phyloP scores from a whole-genome alignment of 192 early-diverging fungal species.

The Chytriomyces confervae region DNA sequence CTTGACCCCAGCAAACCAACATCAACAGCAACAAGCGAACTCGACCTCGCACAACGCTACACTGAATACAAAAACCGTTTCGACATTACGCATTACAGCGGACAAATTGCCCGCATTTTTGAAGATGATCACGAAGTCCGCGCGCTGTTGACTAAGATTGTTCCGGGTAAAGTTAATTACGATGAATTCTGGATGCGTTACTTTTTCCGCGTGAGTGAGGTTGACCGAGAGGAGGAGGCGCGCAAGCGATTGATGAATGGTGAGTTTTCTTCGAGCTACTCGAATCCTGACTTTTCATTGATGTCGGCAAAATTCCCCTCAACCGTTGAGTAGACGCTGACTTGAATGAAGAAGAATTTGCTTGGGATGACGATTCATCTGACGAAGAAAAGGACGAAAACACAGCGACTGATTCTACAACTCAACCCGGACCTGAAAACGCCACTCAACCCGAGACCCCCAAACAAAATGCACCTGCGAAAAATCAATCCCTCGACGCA shows the following conservation, averaged over 20 bases:
- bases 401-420: background rate
- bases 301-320: background rate
- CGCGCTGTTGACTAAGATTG: constrained; percentile 37
- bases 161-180: constrained; percentile 40
- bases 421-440: background rate
- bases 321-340: constrained; percentile 28
- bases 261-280: background rate
- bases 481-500: background rate
- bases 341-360: constrained; percentile 33
- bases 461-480: background rate
- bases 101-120: constrained; percentile 38
- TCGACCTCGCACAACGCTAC: constrained; percentile 32
- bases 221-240: constrained; percentile 51
- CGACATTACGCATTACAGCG: constrained; percentile 28
- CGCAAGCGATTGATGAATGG: constrained; percentile 42
- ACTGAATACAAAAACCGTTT: constrained; percentile 23
- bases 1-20: constrained; percentile 29
- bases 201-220: constrained; percentile 46
- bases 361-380: constrained; percentile 33
- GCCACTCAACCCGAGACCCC: background rate
- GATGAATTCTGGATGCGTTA: constrained; percentile 55
- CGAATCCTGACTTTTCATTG: background rate
- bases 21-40: background rate
- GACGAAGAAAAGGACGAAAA: constrained; percentile 33
- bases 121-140: constrained; percentile 44